phyloP scores from a whole-genome alignment of 2,329 filamentous ascomycete species.

The Pseudogymnoascus sp. region DNA sequence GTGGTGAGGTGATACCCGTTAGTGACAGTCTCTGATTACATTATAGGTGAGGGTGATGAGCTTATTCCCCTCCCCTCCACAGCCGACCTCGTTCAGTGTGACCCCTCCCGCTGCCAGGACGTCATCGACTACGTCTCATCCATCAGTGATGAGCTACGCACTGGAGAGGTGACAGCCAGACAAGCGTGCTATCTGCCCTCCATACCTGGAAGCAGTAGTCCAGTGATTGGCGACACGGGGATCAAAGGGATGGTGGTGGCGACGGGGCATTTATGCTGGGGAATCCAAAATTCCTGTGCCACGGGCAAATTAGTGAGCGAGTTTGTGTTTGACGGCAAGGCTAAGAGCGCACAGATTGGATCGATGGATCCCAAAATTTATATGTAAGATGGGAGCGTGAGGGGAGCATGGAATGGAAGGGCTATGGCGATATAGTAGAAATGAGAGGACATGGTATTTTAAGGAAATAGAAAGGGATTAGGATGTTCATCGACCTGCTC shows the following conservation, averaged over 20 bases:
- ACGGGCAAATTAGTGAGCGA: slow-evolving; percentile 77
- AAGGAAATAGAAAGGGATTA: not conserved
- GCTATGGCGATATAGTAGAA: not conserved
- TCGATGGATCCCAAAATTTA: not conserved
- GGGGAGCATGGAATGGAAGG: not conserved
- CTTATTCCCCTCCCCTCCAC: slow-evolving; percentile 65
- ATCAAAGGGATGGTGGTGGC: slow-evolving; percentile 70
- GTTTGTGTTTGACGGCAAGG: slow-evolving; percentile 62
- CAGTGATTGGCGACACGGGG: slow-evolving; percentile 69
- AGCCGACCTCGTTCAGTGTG: slow-evolving; percentile 66
- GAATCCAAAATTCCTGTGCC: slow-evolving; percentile 84
- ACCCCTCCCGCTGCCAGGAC: slow-evolving; percentile 71
- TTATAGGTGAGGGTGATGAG: slow-evolving; percentile 63
- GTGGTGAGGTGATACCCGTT: not conserved
- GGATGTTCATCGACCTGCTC: not conserved
- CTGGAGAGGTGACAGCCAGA: slow-evolving; percentile 60
- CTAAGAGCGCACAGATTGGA: not conserved
- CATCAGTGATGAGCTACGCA: slow-evolving; percentile 55
- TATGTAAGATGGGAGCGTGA: not conserved
- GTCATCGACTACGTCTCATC: slow-evolving; percentile 68
- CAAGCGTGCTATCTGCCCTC: slow-evolving; percentile 86
- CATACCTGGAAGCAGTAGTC: slow-evolving; percentile 37
- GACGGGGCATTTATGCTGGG: slow-evolving; percentile 91
- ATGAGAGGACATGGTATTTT: not conserved
- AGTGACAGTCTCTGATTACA: slow-evolving; percentile 6